These are phyloP conservation scores for Fusarium palustre DNA, from an alignment of 2,329 filamentous ascomycete species.

Conservation along the genomic window DNA sequence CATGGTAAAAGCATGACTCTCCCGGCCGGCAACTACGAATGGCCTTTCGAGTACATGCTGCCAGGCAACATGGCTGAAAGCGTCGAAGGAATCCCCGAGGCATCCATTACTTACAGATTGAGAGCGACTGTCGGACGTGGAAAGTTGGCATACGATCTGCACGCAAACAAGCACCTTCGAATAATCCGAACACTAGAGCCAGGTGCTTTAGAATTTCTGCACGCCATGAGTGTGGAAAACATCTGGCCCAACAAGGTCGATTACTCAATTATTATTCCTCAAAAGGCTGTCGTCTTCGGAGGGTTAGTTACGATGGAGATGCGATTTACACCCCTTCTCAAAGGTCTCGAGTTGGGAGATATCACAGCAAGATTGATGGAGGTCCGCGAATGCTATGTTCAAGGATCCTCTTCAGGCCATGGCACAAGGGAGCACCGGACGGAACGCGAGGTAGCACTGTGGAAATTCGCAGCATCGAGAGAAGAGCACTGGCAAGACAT, in stretches of 20 bases:
- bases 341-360: conserved; percentile 86
- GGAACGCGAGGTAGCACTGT: conserved; percentile 72
- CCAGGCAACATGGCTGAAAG: conserved; percentile 83
- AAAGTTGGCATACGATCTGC: conserved; percentile 88
- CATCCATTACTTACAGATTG: conserved; percentile 88
- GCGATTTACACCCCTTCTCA: conserved; percentile 86
- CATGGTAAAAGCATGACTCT: conserved; percentile 70
- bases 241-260: conserved; percentile 98
- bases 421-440: conserved; percentile 69
- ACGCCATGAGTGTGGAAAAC: conserved; percentile 96
- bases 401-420: conserved; percentile 56
- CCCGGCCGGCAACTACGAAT: conserved; percentile 83
- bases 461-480: conserved; percentile 66
- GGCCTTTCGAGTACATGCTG: conserved; percentile 81
- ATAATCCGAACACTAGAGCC: conserved; percentile 83
- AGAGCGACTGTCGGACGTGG: conserved; percentile 90
- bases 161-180: conserved; percentile 81
- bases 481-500: conserved; percentile 76
- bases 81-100: conserved; percentile 87
- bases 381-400: conserved; percentile 73
- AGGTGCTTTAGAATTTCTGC: conserved; percentile 79
- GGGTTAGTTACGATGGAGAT: conserved; percentile 88
- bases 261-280: conserved; percentile 92
- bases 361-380: conserved; percentile 86
- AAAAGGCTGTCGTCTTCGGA: conserved; percentile 94